Percentiles rank a stretch among this genome's conserved stretches.
These are phyloP conservation scores for Monosporozyma unispora DNA, from an alignment of 805 yeast genomes.

Conservation along the genomic window DNA sequence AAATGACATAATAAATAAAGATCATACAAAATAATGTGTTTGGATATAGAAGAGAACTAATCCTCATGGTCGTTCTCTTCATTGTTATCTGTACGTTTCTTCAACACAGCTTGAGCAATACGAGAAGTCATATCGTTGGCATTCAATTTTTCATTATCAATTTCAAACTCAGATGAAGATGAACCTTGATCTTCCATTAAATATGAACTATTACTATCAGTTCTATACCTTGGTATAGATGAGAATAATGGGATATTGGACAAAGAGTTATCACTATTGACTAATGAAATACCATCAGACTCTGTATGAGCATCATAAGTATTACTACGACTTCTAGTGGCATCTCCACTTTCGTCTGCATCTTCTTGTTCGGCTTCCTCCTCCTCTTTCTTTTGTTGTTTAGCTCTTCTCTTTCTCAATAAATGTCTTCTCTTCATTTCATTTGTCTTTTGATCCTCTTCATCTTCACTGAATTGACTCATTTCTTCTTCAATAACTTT, in stretches of 20 bases:
- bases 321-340: conserved; percentile 10
- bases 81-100: not conserved
- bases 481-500: conserved; percentile 3
- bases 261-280: conserved; percentile 31
- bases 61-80: not conserved
- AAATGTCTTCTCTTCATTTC: conserved; percentile 33
- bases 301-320: conserved; percentile 13
- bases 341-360: conserved; percentile 1
- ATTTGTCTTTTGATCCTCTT: conserved; percentile 31
- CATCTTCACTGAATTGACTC: conserved; percentile 16
- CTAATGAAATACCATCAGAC: conserved; percentile 39
- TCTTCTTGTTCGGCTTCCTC: conserved; percentile 7
- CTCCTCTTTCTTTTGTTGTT: conserved; percentile 2
- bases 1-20: not conserved
- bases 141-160: conserved; percentile 4
- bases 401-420: conserved; percentile 19
- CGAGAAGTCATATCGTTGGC: not conserved
- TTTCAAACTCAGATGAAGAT: conserved; percentile 22
- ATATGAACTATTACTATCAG: conserved; percentile 5
- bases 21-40: too few relatives aligned
- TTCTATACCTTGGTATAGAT: conserved; percentile 3
- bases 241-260: conserved; percentile 37
- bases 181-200: conserved; percentile 3
- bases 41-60: too few relatives aligned
- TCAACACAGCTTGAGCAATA: conserved; percentile 3